Evolutionary conservation across 2,329 filamentous ascomycete species (phyloP).

Genomic region (Amauroascus niger): DNA sequence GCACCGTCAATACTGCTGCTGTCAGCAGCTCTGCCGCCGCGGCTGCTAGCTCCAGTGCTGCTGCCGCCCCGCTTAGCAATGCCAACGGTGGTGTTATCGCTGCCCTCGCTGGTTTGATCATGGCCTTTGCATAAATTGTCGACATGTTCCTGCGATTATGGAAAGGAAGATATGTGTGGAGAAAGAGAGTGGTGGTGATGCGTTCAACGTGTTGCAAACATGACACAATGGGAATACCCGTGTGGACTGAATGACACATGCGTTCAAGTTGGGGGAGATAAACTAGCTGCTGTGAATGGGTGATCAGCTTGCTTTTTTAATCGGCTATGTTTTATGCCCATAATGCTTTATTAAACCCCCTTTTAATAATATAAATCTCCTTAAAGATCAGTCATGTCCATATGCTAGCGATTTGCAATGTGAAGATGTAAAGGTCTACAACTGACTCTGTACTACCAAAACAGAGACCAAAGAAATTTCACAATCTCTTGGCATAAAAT

Average conservation of each 20-base stretch:
- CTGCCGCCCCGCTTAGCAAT: conserved; percentile 16
- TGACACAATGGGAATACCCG: not conserved
- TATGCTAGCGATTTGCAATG: too few species aligned
- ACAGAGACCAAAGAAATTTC: too few species aligned
- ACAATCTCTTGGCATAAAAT: too few species aligned
- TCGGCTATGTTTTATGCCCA: not conserved
- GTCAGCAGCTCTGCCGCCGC: not conserved
- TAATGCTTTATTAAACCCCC: not conserved
- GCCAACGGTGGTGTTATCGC: conserved; percentile 15
- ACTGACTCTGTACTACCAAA: too few species aligned
- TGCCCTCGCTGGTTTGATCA: conserved; percentile 12
- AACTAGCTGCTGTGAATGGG: not conserved
- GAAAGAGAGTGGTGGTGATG: not conserved
- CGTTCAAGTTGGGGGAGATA: not conserved
- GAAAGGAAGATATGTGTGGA: not conserved
- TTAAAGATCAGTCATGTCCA: too few species aligned
- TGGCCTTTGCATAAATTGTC: conserved; percentile 11
- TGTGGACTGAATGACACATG: not conserved
- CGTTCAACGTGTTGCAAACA: not conserved
- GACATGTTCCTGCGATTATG: not conserved
- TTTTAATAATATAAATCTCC: not conserved
- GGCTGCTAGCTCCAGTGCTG: conserved; percentile 8
- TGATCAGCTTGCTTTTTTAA: not conserved
- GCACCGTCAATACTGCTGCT: conserved; percentile 18
- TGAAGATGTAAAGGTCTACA: too few species aligned